These are phyloP conservation scores for Scleromitrula shiraiana DNA, from an alignment of 2,329 filamentous ascomycete genomes.

Conservation along the genomic window DNA sequence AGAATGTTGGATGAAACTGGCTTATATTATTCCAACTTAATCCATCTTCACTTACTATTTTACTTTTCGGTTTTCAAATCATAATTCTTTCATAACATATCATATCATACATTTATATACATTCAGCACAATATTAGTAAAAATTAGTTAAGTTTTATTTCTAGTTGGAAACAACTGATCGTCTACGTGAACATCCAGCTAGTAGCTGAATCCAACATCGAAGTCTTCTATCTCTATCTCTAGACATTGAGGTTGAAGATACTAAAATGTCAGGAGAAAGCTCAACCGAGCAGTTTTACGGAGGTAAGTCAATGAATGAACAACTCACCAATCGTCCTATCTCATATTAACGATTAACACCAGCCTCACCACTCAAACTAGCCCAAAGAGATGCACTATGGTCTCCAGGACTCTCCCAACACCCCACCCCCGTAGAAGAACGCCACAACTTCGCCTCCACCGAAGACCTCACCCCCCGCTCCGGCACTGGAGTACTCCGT, in stretches of 20 bases:
- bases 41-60: too few species aligned
- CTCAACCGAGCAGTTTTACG: neutral
- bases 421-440: constrained; percentile 1
- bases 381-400: constrained; percentile 1
- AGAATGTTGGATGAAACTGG: too few species aligned
- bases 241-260: neutral
- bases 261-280: neutral
- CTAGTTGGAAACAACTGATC: neutral
- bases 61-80: neutral
- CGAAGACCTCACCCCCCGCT: constrained; percentile 5
- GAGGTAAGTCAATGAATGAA: too few species aligned
- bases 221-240: neutral
- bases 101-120: too few species aligned
- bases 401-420: constrained; percentile 3
- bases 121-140: too few species aligned
- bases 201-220: neutral
- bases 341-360: neutral
- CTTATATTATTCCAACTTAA: too few species aligned
- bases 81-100: neutral
- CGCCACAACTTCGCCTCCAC: constrained; percentile 2
- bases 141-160: too few species aligned
- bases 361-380: neutral
- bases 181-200: neutral
- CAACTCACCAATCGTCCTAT: too few species aligned
- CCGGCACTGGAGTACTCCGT: neutral